phyloP scores from a whole-genome alignment of 1,284 basidiomycete genomes.

The Fomitopsis pinicola region DNA sequence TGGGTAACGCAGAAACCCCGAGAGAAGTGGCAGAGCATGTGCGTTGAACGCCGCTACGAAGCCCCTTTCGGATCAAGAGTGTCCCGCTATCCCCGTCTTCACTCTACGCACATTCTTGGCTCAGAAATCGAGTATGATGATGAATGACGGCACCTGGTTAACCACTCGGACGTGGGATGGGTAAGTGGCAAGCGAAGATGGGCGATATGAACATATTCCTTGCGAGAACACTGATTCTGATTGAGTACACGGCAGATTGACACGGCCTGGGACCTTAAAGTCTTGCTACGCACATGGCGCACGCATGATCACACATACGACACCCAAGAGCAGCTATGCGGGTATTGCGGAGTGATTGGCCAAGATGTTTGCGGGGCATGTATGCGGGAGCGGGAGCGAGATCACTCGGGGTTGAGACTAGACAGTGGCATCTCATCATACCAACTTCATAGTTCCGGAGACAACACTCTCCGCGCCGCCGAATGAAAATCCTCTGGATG shows the following conservation, averaged over 20 bases:
- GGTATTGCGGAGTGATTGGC: background rate
- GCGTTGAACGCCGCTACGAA: background rate
- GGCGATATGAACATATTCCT: no score
- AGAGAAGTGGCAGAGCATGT: background rate
- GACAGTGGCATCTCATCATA: background rate
- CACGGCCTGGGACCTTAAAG: no score
- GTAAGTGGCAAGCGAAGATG: no score
- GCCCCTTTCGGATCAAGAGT: background rate
- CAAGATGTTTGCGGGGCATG: background rate
- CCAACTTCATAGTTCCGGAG: background rate
- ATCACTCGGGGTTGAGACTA: background rate
- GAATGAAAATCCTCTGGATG: background rate
- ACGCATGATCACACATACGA: background rate
- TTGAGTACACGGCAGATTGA: no score
- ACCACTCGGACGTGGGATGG: no score
- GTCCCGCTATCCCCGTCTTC: background rate
- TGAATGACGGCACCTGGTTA: no score
- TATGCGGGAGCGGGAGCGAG: background rate
- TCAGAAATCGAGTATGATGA: background rate
- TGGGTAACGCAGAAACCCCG: background rate
- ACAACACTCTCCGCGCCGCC: background rate
- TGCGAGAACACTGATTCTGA: no score
- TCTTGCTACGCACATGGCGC: background rate
- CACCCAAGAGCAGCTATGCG: background rate
- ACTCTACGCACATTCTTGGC: no score